A percentile compares a stretch with the other conserved stretches of the same genome.
Conservation (phyloP, 768 basidiomycete genomes). For the Trametes punicea region DNA sequence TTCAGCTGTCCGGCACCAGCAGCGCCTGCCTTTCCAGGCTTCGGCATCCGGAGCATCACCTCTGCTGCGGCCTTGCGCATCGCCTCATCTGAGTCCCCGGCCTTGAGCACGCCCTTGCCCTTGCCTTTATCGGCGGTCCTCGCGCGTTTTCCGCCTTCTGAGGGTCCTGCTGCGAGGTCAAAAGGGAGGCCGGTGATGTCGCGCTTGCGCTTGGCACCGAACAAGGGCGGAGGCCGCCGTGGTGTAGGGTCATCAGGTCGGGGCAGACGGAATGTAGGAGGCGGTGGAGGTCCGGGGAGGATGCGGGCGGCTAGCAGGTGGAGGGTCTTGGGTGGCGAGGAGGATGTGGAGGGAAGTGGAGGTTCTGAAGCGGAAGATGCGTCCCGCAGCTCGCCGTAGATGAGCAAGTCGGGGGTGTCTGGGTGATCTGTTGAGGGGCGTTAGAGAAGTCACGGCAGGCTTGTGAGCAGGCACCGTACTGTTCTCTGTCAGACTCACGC, state of each 20-base stretch:
- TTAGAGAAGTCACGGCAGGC: not conserved
- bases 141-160: conserved; percentile 24
- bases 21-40: conserved; percentile 18
- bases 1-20: conserved; percentile 12
- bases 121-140: conserved; percentile 14
- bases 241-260: conserved; percentile 81
- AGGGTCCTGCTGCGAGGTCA: not conserved
- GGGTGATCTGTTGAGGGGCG: conserved; percentile 48
- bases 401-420: conserved; percentile 64
- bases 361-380: not conserved
- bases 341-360: conserved; percentile 25
- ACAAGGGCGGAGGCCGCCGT: conserved; percentile 52
- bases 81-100: conserved; percentile 24
- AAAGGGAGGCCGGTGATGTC: conserved; percentile 20
- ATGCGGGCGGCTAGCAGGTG: conserved; percentile 58
- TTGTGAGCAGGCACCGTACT: conserved; percentile 39
- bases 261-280: conserved; percentile 40
- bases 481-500: conserved; percentile 66
- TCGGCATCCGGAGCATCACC: conserved; percentile 38
- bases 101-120: conserved; percentile 20
- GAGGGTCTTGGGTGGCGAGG: conserved; percentile 30
- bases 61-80: conserved; percentile 33
- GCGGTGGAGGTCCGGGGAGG: conserved; percentile 37
- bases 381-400: conserved; percentile 40
- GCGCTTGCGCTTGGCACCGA: conserved; percentile 23